These are phyloP conservation scores for Huntiella savannae DNA, from an alignment of 2,329 filamentous ascomycete genomes.

Conservation along the genomic window DNA sequence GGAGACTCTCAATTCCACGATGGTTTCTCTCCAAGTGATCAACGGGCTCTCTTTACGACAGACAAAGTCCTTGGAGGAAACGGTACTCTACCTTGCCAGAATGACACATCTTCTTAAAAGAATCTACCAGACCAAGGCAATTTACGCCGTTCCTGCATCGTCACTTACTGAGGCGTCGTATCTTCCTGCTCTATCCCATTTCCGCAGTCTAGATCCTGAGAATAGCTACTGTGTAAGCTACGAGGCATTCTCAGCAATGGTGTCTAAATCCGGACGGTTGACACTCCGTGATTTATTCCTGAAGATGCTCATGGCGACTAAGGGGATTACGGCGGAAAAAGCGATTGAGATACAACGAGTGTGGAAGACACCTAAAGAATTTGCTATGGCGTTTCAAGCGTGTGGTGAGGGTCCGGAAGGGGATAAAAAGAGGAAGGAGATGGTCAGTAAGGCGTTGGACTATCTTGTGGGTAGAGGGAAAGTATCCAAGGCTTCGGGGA, in stretches of 20 bases:
- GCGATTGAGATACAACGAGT: constrained; percentile 59
- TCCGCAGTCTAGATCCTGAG: constrained; percentile 32
- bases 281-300: constrained; percentile 57
- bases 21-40: constrained; percentile 59
- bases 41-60: constrained; percentile 64
- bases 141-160: constrained; percentile 47
- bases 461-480: constrained; percentile 48
- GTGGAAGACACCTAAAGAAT: constrained; percentile 56
- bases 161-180: constrained; percentile 47
- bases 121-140: constrained; percentile 38
- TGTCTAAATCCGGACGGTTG: constrained; percentile 56
- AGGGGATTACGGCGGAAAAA: constrained; percentile 56
- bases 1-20: constrained; percentile 51
- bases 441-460: constrained; percentile 39
- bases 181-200: constrained; percentile 38
- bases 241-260: constrained; percentile 49
- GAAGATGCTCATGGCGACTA: constrained; percentile 73
- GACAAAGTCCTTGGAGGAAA: constrained; percentile 58
- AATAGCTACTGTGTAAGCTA: constrained; percentile 46
- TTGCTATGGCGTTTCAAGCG: constrained; percentile 49
- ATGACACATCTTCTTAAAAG: constrained; percentile 51
- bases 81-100: constrained; percentile 52
- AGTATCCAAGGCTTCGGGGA: constrained; percentile 44
- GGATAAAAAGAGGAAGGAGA: constrained; percentile 33
- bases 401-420: constrained; percentile 23